Conservation (phyloP, 805 yeast genomes). For the Yamadazyma takamatsuzukensis region DNA sequence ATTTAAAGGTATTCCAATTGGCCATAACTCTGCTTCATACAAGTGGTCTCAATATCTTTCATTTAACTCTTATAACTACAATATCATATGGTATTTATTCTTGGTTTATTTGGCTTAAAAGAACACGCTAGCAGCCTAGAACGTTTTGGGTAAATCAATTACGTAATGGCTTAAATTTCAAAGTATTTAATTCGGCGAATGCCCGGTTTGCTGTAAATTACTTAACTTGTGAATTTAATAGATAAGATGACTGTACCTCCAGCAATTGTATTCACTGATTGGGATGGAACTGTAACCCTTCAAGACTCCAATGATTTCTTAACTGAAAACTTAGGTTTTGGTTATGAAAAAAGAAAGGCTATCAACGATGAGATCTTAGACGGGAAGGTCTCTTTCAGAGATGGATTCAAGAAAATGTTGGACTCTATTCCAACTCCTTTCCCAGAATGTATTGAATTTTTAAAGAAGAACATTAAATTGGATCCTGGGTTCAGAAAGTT, state of each 20-base stretch:
- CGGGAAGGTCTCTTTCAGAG: conserved; percentile 68
- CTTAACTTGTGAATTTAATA: no score
- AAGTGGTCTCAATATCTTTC: no score
- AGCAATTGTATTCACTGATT: conserved; percentile 92
- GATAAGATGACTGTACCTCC: conserved; percentile 18
- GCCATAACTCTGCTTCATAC: no score
- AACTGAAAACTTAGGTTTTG: conserved; percentile 88
- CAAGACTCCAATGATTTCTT: conserved; percentile 93
- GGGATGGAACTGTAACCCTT: conserved; percentile 96
- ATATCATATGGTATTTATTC: no score
- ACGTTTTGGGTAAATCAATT: no score
- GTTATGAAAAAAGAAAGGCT: conserved; percentile 58
- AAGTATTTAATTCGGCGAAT: no score
- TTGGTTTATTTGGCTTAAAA: no score
- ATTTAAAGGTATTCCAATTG: no score
- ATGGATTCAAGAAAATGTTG: conserved; percentile 82
- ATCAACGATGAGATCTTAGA: conserved; percentile 71
- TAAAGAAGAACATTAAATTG: conserved; percentile 62
- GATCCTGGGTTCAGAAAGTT: conserved; percentile 90
- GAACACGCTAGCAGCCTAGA: no score
- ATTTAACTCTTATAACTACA: no score
- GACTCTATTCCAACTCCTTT: conserved; percentile 73
- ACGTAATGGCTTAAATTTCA: no score
- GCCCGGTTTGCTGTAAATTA: no score
- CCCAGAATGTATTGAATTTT: conserved; percentile 70